Evolutionary conservation across 352 stramenopile genomes (phyloP).

Genomic region (Phytophthora cactorum): DNA sequence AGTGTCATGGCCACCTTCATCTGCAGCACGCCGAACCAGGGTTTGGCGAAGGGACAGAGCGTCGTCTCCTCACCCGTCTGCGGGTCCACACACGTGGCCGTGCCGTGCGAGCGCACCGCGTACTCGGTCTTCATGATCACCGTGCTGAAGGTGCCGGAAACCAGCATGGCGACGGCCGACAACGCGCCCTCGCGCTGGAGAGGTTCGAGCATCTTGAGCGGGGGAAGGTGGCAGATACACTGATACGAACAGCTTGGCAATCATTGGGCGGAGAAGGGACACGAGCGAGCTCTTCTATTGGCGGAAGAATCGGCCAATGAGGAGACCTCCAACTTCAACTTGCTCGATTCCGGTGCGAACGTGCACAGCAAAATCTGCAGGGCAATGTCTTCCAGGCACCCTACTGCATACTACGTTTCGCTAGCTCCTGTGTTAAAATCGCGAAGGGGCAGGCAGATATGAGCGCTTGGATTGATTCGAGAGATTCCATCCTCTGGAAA

Average conservation of each 20-base stretch:
- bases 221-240: conserved; percentile 12
- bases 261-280: conserved; percentile 17
- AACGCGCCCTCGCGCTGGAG: conserved; percentile 50
- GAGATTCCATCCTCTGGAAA: no score
- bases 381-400: no score
- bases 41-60: conserved; percentile 84
- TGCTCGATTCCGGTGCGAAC: neutral
- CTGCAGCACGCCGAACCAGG: conserved; percentile 86
- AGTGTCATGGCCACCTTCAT: conserved; percentile 88
- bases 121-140: conserved; percentile 90
- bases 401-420: no score
- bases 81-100: conserved; percentile 58
- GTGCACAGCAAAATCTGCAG: no score
- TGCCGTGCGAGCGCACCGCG: conserved; percentile 60
- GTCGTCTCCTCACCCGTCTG: conserved; percentile 43
- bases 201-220: conserved; percentile 28
- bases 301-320: conserved; percentile 6
- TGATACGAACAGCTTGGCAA: conserved; percentile 2
- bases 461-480: no score
- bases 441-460: no score
- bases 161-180: conserved; percentile 70
- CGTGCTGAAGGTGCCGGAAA: conserved; percentile 85
- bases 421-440: no score
- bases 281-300: conserved; percentile 4
- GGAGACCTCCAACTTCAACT: conserved; percentile 4